Conservation (phyloP, 176 grass and related monocot genomes). For the Carex cristatella region DNA sequence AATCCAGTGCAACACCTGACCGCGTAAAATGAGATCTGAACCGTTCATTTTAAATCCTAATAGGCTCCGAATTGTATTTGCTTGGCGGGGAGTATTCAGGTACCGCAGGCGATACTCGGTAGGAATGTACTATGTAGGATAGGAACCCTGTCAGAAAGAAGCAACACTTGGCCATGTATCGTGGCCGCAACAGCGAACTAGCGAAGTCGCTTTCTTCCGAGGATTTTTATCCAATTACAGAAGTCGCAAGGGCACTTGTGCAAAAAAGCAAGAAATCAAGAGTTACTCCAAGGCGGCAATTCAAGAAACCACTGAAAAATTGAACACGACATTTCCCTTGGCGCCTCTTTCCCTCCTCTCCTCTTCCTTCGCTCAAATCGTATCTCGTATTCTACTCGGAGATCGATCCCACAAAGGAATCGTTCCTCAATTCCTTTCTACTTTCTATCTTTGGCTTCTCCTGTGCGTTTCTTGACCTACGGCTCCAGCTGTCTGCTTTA, state of each 20-base stretch:
- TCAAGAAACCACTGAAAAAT: constrained; percentile 4
- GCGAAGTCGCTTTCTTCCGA: too few species aligned
- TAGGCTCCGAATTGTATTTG: too few species aligned
- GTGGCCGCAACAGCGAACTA: not conserved
- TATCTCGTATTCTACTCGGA: not conserved
- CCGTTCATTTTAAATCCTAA: too few species aligned
- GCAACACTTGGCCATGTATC: not conserved
- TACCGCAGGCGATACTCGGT: too few species aligned
- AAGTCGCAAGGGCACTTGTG: not conserved
- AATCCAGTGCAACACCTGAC: too few species aligned
- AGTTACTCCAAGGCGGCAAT: constrained; percentile 25
- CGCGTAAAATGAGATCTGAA: too few species aligned
- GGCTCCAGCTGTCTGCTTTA: not conserved
- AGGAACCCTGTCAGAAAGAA: not conserved
- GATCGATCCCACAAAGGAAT: not conserved
- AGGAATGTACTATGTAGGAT: too few species aligned
- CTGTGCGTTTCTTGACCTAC: not conserved
- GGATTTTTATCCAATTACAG: not conserved
- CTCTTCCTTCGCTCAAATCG: not conserved
- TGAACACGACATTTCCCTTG: constrained; percentile 9
- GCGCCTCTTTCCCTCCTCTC: not conserved
- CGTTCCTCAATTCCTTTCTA: not conserved
- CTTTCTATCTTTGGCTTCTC: not conserved
- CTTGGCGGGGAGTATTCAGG: too few species aligned
- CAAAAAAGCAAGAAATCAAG: not conserved